Percentiles rank a stretch among this genome's conserved stretches.
Evolutionary conservation across 1,284 basidiomycete species (phyloP).

Genomic region (Heterobasidion parviporum): DNA sequence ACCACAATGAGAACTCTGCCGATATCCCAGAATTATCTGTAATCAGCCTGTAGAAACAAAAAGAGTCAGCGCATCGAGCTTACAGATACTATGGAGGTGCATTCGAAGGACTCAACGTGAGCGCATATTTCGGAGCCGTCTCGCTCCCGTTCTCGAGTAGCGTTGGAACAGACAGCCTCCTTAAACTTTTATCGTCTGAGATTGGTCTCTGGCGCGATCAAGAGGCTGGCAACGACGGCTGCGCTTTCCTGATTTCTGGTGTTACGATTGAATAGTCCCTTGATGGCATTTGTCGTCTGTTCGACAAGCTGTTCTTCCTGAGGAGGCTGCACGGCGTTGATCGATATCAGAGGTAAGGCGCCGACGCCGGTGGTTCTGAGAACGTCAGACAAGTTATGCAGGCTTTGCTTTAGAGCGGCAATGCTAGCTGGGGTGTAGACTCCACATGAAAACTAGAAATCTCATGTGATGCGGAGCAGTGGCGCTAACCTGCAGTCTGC

Average conservation of each 20-base stretch:
- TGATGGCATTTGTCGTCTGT: slow-evolving; percentile 28
- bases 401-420: slow-evolving; percentile 33
- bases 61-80: no score
- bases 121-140: no score
- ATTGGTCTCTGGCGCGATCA: slow-evolving; percentile 16
- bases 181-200: slow-evolving; percentile 3
- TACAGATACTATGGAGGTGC: no score
- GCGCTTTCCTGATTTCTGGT: slow-evolving; percentile 36
- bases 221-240: slow-evolving; percentile 28
- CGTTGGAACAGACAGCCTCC: no score
- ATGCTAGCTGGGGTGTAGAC: slow-evolving; percentile 28
- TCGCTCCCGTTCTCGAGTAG: no score
- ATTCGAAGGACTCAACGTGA: no score
- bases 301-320: slow-evolving; percentile 26
- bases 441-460: neutral
- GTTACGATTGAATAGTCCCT: slow-evolving; percentile 29
- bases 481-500: slow-evolving; percentile 36
- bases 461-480: slow-evolving; percentile 2
- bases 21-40: no score
- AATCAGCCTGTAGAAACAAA: no score
- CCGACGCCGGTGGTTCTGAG: slow-evolving; percentile 45
- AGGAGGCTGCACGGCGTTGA: slow-evolving; percentile 15
- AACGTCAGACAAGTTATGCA: slow-evolving; percentile 33
- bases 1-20: no score
- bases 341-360: slow-evolving; percentile 32